These are phyloP conservation scores for Hanseniaspora thailandica DNA, from an alignment of 805 yeast species.

Conservation along the genomic window DNA sequence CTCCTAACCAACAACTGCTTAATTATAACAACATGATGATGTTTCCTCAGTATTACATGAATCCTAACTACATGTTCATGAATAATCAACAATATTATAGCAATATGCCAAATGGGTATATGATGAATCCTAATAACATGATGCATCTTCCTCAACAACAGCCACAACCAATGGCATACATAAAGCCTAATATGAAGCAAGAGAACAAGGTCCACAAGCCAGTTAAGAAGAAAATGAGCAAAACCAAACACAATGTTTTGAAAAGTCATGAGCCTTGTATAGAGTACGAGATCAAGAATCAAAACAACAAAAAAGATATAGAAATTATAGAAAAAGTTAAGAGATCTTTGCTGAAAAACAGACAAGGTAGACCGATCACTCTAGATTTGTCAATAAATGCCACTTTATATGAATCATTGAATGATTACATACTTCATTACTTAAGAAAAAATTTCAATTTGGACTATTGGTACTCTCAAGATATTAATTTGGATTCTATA, in stretches of 20 bases:
- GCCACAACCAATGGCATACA: neutral
- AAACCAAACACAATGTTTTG: neutral
- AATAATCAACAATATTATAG: neutral
- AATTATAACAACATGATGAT: neutral
- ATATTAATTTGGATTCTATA: neutral
- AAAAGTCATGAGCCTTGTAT: neutral
- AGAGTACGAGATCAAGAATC: neutral
- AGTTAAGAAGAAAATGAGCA: neutral
- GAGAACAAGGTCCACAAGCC: neutral
- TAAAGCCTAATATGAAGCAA: neutral
- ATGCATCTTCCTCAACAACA: neutral
- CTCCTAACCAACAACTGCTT: neutral
- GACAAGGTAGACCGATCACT: conserved; percentile 16
- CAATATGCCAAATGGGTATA: neutral
- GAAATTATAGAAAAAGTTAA: conserved; percentile 10
- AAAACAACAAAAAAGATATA: neutral
- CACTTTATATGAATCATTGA: conserved; percentile 9
- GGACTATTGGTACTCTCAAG: conserved; percentile 13
- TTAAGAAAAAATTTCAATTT: conserved; percentile 11
- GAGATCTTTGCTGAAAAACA: conserved; percentile 7
- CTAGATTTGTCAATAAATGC: conserved; percentile 8
- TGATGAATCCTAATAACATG: neutral
- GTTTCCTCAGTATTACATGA: neutral
- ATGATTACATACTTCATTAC: conserved; percentile 10
- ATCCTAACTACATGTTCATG: neutral